phyloP scores from a whole-genome alignment of 169 alveolate genomes.

The Plasmodium cynomolgi region DNA sequence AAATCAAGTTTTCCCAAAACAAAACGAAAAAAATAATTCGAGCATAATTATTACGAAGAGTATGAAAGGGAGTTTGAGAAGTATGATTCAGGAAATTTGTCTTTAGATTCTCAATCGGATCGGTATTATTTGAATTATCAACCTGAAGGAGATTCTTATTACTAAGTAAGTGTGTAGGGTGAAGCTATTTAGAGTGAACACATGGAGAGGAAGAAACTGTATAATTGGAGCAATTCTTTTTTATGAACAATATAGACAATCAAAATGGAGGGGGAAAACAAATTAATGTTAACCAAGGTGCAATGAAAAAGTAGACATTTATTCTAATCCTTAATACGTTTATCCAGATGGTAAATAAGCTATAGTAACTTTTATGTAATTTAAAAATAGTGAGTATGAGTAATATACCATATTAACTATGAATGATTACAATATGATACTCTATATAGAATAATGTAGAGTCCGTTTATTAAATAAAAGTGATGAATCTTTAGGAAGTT shows the following conservation, averaged over 20 bases:
- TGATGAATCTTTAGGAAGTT: no score
- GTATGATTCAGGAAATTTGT: background rate
- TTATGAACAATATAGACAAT: background rate
- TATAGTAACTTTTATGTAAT: background rate
- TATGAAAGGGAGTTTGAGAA: background rate
- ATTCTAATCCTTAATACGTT: background rate
- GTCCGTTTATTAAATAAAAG: no score
- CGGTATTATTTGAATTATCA: background rate
- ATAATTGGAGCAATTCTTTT: background rate
- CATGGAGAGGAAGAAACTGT: background rate
- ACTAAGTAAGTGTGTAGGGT: background rate
- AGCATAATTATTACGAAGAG: background rate
- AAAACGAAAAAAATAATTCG: background rate
- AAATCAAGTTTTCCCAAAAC: background rate
- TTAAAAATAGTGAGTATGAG: background rate
- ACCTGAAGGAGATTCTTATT: background rate
- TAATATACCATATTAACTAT: background rate
- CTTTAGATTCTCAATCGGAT: background rate
- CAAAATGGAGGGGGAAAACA: background rate
- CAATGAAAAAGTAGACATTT: background rate
- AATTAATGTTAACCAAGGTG: background rate
- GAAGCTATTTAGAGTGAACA: background rate
- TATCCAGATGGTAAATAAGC: background rate
- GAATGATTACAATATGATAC: no score
- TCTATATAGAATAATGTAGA: no score